phyloP scores from a whole-genome alignment of 1,284 basidiomycete genomes.

The Xerocomus nothofagi region DNA sequence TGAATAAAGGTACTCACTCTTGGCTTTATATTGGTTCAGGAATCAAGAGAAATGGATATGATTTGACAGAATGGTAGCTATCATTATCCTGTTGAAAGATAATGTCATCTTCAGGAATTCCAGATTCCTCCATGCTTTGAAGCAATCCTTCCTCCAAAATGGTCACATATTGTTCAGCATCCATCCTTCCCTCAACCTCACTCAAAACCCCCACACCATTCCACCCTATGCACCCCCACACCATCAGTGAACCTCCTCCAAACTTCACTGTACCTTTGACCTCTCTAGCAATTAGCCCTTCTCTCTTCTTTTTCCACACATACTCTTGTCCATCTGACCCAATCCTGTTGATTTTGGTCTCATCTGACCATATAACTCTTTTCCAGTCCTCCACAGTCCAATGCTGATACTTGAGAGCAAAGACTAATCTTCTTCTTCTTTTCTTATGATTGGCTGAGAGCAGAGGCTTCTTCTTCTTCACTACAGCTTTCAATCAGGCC shows the following conservation, averaged over 20 bases:
- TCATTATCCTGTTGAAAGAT: too few species aligned
- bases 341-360: too few species aligned
- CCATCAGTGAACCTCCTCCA: background rate
- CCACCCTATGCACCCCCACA: constrained; percentile 1
- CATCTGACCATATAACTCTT: too few species aligned
- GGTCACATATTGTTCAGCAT: too few species aligned
- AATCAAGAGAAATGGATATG: too few species aligned
- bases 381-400: too few species aligned
- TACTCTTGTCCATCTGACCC: background rate
- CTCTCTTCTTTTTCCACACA: background rate
- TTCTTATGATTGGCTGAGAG: background rate
- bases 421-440: background rate
- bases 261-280: background rate
- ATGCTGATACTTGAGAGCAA: background rate
- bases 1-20: too few species aligned
- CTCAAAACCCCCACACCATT: background rate
- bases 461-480: background rate
- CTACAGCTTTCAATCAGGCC: background rate
- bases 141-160: too few species aligned
- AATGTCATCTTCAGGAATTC: too few species aligned
- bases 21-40: too few species aligned
- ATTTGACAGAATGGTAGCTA: too few species aligned
- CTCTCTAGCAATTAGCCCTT: background rate
- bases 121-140: too few species aligned
- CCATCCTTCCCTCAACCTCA: background rate